phyloP scores from a whole-genome alignment of 495 filamentous ascomycete genomes.

The Barbatosphaeria neglecta region DNA sequence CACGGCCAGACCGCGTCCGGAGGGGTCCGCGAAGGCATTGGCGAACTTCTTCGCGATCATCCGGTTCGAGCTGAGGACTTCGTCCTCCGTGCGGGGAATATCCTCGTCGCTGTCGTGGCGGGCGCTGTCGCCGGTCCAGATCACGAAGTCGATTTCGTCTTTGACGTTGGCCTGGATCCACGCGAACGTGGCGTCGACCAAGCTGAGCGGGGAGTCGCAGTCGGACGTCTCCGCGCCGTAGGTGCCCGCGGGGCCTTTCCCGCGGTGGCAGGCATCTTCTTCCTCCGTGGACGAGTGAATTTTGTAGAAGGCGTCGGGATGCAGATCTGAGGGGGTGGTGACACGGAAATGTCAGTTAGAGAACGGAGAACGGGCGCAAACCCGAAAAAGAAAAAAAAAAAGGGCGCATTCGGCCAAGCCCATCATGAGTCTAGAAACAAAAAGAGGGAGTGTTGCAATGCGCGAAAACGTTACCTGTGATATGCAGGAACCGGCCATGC shows the following conservation, averaged over 20 bases:
- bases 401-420: too few species aligned
- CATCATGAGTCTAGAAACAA: too few species aligned
- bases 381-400: not conserved
- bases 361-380: not conserved
- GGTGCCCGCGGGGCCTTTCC: constrained; percentile 61
- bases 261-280: constrained; percentile 65
- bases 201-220: constrained; percentile 71
- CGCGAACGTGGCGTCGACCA: constrained; percentile 81
- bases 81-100: constrained; percentile 58
- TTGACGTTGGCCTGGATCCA: constrained; percentile 83
- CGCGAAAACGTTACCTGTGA: constrained; percentile 64
- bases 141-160: constrained; percentile 81
- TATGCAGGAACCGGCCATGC: constrained; percentile 82
- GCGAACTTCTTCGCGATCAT: constrained; percentile 65
- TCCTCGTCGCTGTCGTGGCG: constrained; percentile 88
- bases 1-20: constrained; percentile 47
- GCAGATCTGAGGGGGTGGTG: constrained; percentile 53
- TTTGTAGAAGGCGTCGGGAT: constrained; percentile 80
- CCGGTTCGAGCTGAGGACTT: constrained; percentile 66
- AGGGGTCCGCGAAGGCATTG: constrained; percentile 50
- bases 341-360: constrained; percentile 5
- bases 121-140: constrained; percentile 96
- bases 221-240: constrained; percentile 77
- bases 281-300: constrained; percentile 57
- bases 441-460: constrained; percentile 1